These are phyloP conservation scores for Phytophthora boehmeriae DNA, from an alignment of 352 stramenopile species.

Conservation along the genomic window DNA sequence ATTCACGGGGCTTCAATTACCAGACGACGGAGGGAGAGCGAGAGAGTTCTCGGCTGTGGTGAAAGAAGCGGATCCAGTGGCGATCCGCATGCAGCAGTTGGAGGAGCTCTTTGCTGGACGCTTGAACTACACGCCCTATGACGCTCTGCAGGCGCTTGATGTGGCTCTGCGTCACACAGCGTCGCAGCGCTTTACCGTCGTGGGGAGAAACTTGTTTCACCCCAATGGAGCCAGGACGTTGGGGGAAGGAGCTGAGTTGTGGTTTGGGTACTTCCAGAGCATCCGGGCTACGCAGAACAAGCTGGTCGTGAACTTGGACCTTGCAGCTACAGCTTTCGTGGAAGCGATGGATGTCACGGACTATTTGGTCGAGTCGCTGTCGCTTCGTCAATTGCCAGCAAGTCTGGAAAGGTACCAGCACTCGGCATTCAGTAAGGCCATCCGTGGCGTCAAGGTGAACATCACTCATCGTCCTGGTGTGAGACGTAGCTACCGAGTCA, in stretches of 20 bases:
- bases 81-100: slow-evolving; percentile 70
- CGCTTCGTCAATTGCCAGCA: slow-evolving; percentile 32
- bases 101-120: slow-evolving; percentile 53
- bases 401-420: slow-evolving; percentile 50
- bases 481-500: slow-evolving; percentile 65
- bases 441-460: slow-evolving; percentile 68
- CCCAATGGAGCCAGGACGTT: slow-evolving; percentile 44
- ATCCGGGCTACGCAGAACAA: slow-evolving; percentile 67
- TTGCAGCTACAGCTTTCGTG: slow-evolving; percentile 76
- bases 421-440: slow-evolving; percentile 54
- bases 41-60: slow-evolving; percentile 56
- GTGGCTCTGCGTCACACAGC: slow-evolving; percentile 68
- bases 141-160: slow-evolving; percentile 75
- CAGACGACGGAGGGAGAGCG: slow-evolving; percentile 48
- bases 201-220: slow-evolving; percentile 67
- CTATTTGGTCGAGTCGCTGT: slow-evolving; percentile 45
- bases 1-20: slow-evolving; percentile 44
- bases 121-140: slow-evolving; percentile 78
- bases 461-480: slow-evolving; percentile 69
- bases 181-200: slow-evolving; percentile 52
- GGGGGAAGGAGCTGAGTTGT: slow-evolving; percentile 67
- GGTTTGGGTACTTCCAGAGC: slow-evolving; percentile 81
- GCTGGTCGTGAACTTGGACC: slow-evolving; percentile 74
- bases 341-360: slow-evolving; percentile 60
- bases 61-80: slow-evolving; percentile 59